Conservation (phyloP, 169 alveolate genomes). For the Plasmodium gaboni region DNA sequence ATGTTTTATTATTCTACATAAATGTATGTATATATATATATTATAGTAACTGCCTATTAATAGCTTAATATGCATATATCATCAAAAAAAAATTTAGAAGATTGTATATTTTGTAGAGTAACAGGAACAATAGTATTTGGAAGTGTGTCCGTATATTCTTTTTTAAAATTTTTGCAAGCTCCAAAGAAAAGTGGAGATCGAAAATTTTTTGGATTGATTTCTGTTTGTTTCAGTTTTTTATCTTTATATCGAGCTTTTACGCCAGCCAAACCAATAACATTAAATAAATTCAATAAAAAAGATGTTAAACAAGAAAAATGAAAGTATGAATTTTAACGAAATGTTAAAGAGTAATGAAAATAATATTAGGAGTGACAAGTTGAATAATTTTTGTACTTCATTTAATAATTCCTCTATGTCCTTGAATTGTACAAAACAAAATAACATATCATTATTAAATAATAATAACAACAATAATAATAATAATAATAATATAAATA, state of each 20-base stretch:
- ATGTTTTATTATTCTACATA: no score
- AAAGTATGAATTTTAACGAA: not conserved
- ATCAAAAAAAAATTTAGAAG: constrained; percentile 24
- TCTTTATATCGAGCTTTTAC: constrained; percentile 61
- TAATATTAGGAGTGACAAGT: not conserved
- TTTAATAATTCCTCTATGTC: constrained; percentile 7
- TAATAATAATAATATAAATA: not conserved
- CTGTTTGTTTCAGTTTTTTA: constrained; percentile 33
- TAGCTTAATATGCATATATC: constrained; percentile 9
- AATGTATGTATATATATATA: no score
- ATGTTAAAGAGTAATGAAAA: constrained; percentile 24
- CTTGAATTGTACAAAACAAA: constrained; percentile 11
- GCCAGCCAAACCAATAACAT: constrained; percentile 38
- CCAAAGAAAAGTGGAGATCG: constrained; percentile 30
- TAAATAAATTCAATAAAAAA: constrained; percentile 4
- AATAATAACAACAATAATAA: not conserved
- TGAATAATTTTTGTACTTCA: constrained; percentile 12
- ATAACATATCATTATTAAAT: not conserved
- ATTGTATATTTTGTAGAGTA: constrained; percentile 59
- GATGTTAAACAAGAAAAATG: constrained; percentile 10
- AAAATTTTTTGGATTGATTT: constrained; percentile 43
- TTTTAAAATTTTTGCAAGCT: constrained; percentile 69
- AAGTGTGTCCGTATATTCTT: constrained; percentile 59
- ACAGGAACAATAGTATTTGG: constrained; percentile 70
- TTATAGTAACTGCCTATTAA: no score